A percentile compares a stretch with the other conserved stretches of the same genome.
Conservation (phyloP, 73 alveolate genomes). For the Symbiodinium natans region DNA sequence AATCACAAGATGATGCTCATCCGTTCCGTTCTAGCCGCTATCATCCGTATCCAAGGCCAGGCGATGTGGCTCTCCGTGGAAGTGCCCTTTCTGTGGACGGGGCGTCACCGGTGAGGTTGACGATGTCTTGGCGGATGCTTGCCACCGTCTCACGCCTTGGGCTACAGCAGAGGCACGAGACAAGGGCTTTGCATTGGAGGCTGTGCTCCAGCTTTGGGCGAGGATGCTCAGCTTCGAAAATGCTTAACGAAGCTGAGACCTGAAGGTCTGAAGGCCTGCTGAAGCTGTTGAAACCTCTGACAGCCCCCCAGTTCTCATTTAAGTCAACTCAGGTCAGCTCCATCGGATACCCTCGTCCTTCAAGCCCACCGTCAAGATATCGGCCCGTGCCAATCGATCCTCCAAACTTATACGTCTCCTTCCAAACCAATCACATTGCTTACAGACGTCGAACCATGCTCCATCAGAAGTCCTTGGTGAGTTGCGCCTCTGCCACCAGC, state of each 20-base stretch:
- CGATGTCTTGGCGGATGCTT: conserved; percentile 90
- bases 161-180: background rate
- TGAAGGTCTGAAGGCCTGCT: background rate
- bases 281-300: background rate
- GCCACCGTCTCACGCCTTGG: conserved; percentile 97
- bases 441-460: too few relatives aligned
- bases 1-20: too few relatives aligned
- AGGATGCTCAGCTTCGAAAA: too few relatives aligned
- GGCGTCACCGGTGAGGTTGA: conserved; percentile 95
- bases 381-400: conserved; percentile 98
- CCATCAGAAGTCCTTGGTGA: conserved; percentile 96
- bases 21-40: too few relatives aligned
- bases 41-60: too few relatives aligned
- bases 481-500: conserved; percentile 97
- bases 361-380: conserved; percentile 96
- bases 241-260: background rate
- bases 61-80: background rate
- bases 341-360: conserved; percentile 98
- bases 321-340: conserved; percentile 95
- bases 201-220: too few relatives aligned
- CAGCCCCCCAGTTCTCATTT: background rate
- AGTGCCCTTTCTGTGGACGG: conserved; percentile 90
- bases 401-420: too few relatives aligned
- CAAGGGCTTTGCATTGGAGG: background rate
- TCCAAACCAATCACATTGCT: too few relatives aligned